Base-by-base conservation (phyloP, 306 rosid species). In the Acmispon strigosus region DNA sequence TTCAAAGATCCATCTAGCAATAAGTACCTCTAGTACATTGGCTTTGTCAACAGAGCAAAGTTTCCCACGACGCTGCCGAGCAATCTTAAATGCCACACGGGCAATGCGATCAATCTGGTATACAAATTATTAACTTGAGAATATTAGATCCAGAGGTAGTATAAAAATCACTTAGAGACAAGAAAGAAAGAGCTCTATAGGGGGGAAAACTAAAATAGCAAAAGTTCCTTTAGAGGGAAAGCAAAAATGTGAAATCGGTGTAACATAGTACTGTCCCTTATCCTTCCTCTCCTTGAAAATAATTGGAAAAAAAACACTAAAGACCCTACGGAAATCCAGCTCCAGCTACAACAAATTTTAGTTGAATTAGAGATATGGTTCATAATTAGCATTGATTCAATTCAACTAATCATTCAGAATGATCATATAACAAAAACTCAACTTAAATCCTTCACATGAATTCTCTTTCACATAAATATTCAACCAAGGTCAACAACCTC, bases 21-120 rank as follows among this genome's bases (percentile, higher is more conserved):
- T 20, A 27, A 71, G 69, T 80, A 90, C 98, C 98, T 93, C 98
- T 78, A 90, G 84, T 57, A 94, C 98, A 78, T 94, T 94, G 49
- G 97, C 94, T 83, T 94, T 94, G 80, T 94, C 98, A 74, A 94
- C 92, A 49, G 94, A 90, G 74, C 98, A 94, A 83, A 90, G 89
- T 75, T 72, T 87, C 51, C 98, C 90, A 29, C 16, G 57, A 53
- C 98, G 82, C 87, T 86, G 90, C 62, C 72, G 86, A 83, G 98
- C 96, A 72, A 84, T 86, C 82, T 90, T 87, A 87, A 88, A 94
- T 34, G 97, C 98, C 81, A 89, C 77, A 54, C 82, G 87, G 52
- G 94, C 87, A 76, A 94, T 91, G 76, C 98, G 95, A 82, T 94
- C 98, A 74, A 94, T 73, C 98, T 90, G 82, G 64, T 48, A 78